phyloP scores from a whole-genome alignment of 2,329 filamentous ascomycete genomes.

The Remersonia thermophila region DNA sequence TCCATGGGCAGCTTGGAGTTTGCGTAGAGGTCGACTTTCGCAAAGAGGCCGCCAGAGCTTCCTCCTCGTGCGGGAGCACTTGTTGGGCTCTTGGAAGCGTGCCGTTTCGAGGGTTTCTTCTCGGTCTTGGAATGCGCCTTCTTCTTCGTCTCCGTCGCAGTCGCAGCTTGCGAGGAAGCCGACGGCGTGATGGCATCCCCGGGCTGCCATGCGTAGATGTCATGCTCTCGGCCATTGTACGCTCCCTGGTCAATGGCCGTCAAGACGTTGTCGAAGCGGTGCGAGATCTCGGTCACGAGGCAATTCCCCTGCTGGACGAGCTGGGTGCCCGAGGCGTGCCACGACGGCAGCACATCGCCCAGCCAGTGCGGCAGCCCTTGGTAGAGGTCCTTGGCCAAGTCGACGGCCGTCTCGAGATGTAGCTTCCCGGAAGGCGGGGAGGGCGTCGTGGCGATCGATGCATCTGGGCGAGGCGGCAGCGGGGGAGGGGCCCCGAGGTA shows the following conservation, averaged over 20 bases:
- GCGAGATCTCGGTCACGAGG: conserved; percentile 47
- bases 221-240: conserved; percentile 39
- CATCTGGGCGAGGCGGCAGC: conserved; percentile 9
- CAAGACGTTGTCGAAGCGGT: conserved; percentile 54
- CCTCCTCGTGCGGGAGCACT: conserved; percentile 24
- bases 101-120: too few species aligned
- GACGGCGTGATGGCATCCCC: conserved; percentile 4
- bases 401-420: conserved; percentile 28
- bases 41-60: conserved; percentile 47
- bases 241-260: conserved; percentile 58
- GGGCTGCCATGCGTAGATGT: conserved; percentile 34
- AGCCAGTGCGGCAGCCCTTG: conserved; percentile 27
- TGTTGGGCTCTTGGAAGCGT: conserved; percentile 24
- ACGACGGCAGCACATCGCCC: conserved; percentile 31
- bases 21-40: conserved; percentile 65
- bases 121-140: too few species aligned
- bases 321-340: conserved; percentile 31
- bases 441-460: conserved; percentile 9
- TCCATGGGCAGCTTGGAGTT: conserved; percentile 62
- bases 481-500: conserved; percentile 26
- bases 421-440: conserved; percentile 23
- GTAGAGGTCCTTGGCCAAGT: conserved; percentile 30
- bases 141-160: conserved; percentile 7
- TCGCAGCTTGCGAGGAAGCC: not conserved
- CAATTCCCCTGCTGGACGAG: conserved; percentile 33